A percentile compares a stretch with the other conserved stretches of the same genome.
Conservation (phyloP, 495 filamentous ascomycete genomes). For the Niebla homalea region DNA sequence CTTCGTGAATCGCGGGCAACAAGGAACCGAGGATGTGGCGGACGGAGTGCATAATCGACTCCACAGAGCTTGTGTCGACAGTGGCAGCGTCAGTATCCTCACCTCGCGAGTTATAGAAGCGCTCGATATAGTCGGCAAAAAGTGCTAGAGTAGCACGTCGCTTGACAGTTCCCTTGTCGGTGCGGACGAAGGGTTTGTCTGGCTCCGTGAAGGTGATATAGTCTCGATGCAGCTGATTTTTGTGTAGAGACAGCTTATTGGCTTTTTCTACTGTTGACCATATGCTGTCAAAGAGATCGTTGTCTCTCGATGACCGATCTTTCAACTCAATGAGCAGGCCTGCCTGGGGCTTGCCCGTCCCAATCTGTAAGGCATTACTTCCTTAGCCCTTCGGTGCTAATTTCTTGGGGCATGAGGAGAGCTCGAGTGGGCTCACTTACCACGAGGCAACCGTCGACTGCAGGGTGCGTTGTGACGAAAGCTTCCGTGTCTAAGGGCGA, state of each 20-base stretch:
- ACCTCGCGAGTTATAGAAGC: slow-evolving; percentile 16
- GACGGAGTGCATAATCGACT: slow-evolving; percentile 9
- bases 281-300: slow-evolving; percentile 19
- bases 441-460: slow-evolving; percentile 33
- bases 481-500: slow-evolving; percentile 44
- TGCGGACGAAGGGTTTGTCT: slow-evolving; percentile 20
- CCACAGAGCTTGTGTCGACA: slow-evolving; percentile 13
- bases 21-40: slow-evolving; percentile 10
- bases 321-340: slow-evolving; percentile 20
- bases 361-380: slow-evolving; percentile 4
- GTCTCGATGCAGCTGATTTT: slow-evolving; percentile 16
- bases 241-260: slow-evolving; percentile 18
- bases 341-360: slow-evolving; percentile 18
- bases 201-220: slow-evolving; percentile 6
- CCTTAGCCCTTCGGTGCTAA: slow-evolving; percentile 24
- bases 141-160: slow-evolving; percentile 20
- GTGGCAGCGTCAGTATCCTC: slow-evolving; percentile 4
- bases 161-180: slow-evolving; percentile 21
- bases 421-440: slow-evolving; percentile 28
- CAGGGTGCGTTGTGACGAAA: slow-evolving; percentile 27
- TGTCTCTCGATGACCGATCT: slow-evolving; percentile 7
- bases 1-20: slow-evolving; percentile 12
- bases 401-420: slow-evolving; percentile 45
- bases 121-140: slow-evolving; percentile 26
- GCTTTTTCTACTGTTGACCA: slow-evolving; percentile 16